Percentiles rank a stretch among this genome's conserved stretches.
Evolutionary conservation across 2,329 filamentous ascomycete species (phyloP).

Genomic region (Colletotrichum sp.): DNA sequence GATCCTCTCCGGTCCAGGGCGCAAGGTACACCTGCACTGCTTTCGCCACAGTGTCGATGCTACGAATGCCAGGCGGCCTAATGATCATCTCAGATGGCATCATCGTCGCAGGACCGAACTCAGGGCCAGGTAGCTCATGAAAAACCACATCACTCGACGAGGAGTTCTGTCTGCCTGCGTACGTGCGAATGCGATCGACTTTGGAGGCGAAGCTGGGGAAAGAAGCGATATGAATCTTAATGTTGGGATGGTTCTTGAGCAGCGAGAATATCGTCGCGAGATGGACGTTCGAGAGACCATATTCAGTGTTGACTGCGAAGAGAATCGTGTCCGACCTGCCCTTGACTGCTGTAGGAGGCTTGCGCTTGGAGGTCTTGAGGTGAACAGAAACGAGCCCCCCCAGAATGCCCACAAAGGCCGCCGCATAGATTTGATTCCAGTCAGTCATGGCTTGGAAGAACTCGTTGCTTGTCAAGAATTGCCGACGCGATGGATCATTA

Average conservation of each 20-base stretch:
- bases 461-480: neutral
- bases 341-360: neutral
- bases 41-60: slow-evolving; percentile 9
- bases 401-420: neutral
- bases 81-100: slow-evolving; percentile 22
- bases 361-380: neutral
- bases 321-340: slow-evolving; percentile 36
- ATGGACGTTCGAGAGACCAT: slow-evolving; percentile 41
- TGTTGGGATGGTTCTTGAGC: slow-evolving; percentile 33
- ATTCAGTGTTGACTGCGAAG: slow-evolving; percentile 34
- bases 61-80: slow-evolving; percentile 23
- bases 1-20: slow-evolving; percentile 35
- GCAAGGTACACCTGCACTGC: slow-evolving; percentile 26
- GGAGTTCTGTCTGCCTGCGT: slow-evolving; percentile 21
- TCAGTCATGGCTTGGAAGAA: neutral
- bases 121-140: slow-evolving; percentile 26
- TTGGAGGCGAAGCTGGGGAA: slow-evolving; percentile 25
- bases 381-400: neutral
- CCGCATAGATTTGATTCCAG: neutral
- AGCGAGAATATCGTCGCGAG: slow-evolving; percentile 38
- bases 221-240: slow-evolving; percentile 40
- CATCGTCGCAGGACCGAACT: slow-evolving; percentile 21
- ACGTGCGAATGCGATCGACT: slow-evolving; percentile 13
- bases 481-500: neutral
- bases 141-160: slow-evolving; percentile 24